Base-by-base conservation (phyloP, 257 asterid genomes). In the Eustoma russellianum region DNA sequence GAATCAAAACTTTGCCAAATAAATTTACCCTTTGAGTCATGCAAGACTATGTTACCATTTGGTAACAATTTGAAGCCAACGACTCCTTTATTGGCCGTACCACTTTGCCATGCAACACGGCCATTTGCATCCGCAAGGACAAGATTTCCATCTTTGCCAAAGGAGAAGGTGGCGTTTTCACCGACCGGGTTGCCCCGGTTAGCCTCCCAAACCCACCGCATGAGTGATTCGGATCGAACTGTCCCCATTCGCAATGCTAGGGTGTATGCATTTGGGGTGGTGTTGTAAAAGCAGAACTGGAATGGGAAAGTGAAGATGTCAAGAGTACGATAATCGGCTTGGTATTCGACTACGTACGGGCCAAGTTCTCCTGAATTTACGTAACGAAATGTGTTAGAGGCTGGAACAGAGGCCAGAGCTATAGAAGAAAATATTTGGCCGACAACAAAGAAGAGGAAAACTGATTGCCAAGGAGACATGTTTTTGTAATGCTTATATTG, bases 121-220 rank as follows among this genome's bases (percentile, higher is more conserved):
- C 73, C 73, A 5, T 61, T 50, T 0, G n/a, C 68, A 0, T 67
- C 48, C 0, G 68, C 60, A 13, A 67, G 24, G 7, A 67, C 60
- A 0, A 66, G 46, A 14, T 59, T 66, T 1, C 62, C 66, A 13
- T 66, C 48, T 0, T 18, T 47, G 6, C 71, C 61, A 3, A 66
- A 18, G 0, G 55, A 14, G 41, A 52, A 0, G 2, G 64, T 68
- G 6, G 69, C 73, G 0, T 60, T 54, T 9, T 67, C 72, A 0
- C 47, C 34, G 11, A 67, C 72, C 1, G 72, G 67, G 2, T 55
- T 55, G 0, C 51, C 63, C 0, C 67, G 40, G 18, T 67, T 67
- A 24, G 67, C 66, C 46, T 65, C 70, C 52, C 62, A 66, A 2
- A 66, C 72, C 72, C 72, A 67, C 9, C 67, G 63, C 68, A 61